A percentile compares a stretch with the other conserved stretches of the same genome.
Evolutionary conservation across 2,329 filamentous ascomycete species (phyloP).

Genomic region (Hymenoscyphus albidus): DNA sequence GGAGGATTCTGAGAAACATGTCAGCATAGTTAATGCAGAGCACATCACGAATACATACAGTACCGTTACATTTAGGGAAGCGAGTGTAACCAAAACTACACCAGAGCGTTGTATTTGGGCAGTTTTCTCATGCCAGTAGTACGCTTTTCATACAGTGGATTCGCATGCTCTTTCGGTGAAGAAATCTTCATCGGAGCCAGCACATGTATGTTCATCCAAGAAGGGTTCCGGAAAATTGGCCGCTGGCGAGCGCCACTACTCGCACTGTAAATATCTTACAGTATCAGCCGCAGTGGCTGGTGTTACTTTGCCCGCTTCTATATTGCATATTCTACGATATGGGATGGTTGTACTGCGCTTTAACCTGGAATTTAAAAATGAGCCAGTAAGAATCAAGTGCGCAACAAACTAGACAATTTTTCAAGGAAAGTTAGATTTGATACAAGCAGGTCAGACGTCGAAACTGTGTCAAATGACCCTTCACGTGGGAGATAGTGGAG

Average conservation of each 20-base stretch:
- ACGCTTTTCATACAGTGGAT: not conserved
- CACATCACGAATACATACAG: not conserved
- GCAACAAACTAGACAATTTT: not conserved
- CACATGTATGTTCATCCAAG: not conserved
- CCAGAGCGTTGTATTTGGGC: not conserved
- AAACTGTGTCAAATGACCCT: not conserved
- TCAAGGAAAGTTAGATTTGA: not conserved
- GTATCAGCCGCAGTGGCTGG: not conserved
- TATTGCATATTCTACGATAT: not conserved
- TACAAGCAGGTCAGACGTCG: not conserved
- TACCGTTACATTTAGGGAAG: not conserved
- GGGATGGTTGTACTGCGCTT: not conserved
- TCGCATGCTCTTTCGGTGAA: not conserved
- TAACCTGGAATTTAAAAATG: not conserved
- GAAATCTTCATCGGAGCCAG: not conserved
- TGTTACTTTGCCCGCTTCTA: not conserved
- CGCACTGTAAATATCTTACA: too few species aligned
- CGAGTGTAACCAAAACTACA: not conserved
- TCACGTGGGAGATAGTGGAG: not conserved
- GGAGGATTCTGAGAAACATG: not conserved
- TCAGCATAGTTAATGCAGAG: slow-evolving; percentile 1
- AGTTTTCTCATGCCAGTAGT: not conserved
- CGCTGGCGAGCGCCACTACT: not conserved
- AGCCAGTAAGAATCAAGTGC: not conserved
- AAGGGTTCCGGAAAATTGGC: not conserved